These are phyloP conservation scores for Neurospora crassa DNA, from an alignment of 2,329 filamentous ascomycete species.

Conservation along the genomic window DNA sequence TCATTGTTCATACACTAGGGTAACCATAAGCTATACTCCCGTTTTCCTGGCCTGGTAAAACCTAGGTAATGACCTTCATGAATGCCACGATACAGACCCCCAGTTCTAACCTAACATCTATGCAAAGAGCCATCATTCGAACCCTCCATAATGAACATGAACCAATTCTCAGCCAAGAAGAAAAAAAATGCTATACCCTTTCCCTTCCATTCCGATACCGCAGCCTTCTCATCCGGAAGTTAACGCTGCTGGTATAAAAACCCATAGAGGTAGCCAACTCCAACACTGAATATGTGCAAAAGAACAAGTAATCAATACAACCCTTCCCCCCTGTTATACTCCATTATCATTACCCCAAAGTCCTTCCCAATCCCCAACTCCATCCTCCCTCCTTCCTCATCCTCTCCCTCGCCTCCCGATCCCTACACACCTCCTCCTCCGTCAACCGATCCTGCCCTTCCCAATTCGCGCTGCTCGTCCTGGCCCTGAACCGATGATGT, in stretches of 20 bases:
- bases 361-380: conserved; percentile 52
- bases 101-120: background rate
- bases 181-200: background rate
- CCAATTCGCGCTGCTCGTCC: conserved; percentile 95
- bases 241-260: background rate
- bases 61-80: background rate
- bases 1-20: background rate
- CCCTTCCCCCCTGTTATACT: background rate
- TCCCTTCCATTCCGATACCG: background rate
- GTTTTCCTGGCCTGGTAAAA: background rate
- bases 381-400: conserved; percentile 78
- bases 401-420: conserved; percentile 69
- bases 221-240: background rate
- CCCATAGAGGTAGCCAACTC: background rate
- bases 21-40: background rate
- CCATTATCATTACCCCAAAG: background rate
- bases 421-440: conserved; percentile 74
- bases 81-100: background rate
- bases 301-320: background rate
- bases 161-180: background rate
- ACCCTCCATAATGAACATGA: background rate
- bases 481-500: conserved; percentile 77
- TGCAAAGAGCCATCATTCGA: background rate
- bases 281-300: background rate
- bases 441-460: conserved; percentile 71